Base-by-base conservation (phyloP, 2,329 filamentous ascomycete genomes). In the Ophiostoma sp. region DNA sequence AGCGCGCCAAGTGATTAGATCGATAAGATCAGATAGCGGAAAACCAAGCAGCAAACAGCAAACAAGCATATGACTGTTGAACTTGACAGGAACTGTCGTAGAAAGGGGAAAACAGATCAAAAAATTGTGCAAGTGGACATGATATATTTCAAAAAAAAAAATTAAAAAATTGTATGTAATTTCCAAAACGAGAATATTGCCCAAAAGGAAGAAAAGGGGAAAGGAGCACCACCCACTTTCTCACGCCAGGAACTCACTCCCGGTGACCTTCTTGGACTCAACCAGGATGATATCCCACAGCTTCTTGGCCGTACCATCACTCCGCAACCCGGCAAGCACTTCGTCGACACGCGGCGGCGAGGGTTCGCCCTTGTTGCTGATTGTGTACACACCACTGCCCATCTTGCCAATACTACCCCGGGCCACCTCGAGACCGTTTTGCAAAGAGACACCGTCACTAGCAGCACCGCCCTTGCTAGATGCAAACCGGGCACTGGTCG, bases 351-450 rank as follows among this genome's bases (percentile, higher is more conserved):
- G 77, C 6, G 61, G 45, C 11, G 75, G 69, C 8, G 77, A 76
- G 75, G 74, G 28, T 11, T 70, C 72, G n/a, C 68, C 68, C 33
- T 57, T 64, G 82, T 80, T 22, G 81, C 77, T 77, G 4, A 84
- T 76, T 36, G 81, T 81, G 76, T 84, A 84, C 15, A 82, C 80
- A 6, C 84, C 83, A 71, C 81, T 82, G 0, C 81, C 80, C 0
- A 45, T 61, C 50, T 77, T 74, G 6, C 81, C 81, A 50, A 83
- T 79, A 2, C 77, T 78, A 5, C 80, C 79, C 25, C 77, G 72
- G 0, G 80, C 80, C 2, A 79, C 74, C 2, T 59, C 72, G 1
- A 80, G 75, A 5, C 78, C 79, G 0, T 77, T 59, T 64, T 69
- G 72, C 3, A 80, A 66, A 1, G 76, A 74, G 2, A 81, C 78